Evolutionary conservation across 1,139 yeast genomes (phyloP), one percentile per base, ranked within the genome.

Genomic region (Blastobotrys illinoisensis): DNA sequence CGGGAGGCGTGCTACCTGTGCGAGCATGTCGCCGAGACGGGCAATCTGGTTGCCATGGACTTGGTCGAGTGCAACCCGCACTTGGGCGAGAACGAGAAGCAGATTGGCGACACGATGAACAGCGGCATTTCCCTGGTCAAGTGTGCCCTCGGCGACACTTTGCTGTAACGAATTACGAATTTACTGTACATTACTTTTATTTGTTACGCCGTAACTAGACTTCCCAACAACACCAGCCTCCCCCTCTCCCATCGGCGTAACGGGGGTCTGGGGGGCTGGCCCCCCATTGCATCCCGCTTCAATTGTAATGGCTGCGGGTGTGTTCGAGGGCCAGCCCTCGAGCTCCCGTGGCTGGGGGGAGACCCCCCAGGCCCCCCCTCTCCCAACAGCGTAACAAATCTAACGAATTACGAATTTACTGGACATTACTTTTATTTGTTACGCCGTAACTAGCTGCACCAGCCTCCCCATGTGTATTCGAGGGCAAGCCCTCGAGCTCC

Each of bases 51-150:
- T 14, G 91, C 95, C 20, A 75, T 93, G 72, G 99, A 93, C 70
- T 82, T 93, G 51, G 98, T 93, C 40, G 99, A 93, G 73, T 87
- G 91, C 62, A 93, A 93, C 73, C 99, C 99, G 50, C 79, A 82
- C 58, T 79, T 93, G 64, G 97, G 95, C n/a, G 83, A 82, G 40
- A 79, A 81, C 56, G 95, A 88, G 60, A 75, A 77, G 54, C 95
- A 89, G 64, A 83, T 88, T 18, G 74, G 83, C 54, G 95, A 90
- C 67, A 93, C 99, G 2, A 88, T 91, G 44, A 80, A 87, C 60
- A 88, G 96, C 13, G 97, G 97, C 13, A 81, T 95, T 64, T 93
- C 97, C 47, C 80, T 93, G 58, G 95, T 95, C 54, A 83, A 95
- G 71, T 90, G 97, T 75, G 97, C 97, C 1, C 73, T 93, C 63